These are phyloP conservation scores for Austropuccinia psidii DNA, from an alignment of 1,284 basidiomycete genomes.

Conservation along the genomic window DNA sequence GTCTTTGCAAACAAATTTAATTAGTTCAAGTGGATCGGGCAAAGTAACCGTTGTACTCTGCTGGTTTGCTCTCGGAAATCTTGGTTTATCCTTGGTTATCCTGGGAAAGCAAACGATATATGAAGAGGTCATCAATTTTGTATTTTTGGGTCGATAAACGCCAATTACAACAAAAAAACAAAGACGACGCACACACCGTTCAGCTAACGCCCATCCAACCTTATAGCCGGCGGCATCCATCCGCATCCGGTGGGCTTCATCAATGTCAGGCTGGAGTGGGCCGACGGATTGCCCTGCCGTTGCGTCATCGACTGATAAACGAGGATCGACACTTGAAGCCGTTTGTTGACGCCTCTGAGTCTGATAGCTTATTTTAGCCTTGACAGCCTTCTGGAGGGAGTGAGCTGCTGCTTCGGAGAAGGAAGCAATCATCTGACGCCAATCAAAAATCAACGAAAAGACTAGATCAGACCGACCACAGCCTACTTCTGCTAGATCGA, in stretches of 20 bases:
- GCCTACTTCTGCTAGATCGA: background rate
- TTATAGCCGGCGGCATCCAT: conserved; percentile 35
- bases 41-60: no score
- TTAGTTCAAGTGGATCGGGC: conserved; percentile 34
- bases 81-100: conserved; percentile 27
- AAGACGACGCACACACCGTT: conserved; percentile 11
- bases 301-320: no score
- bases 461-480: background rate
- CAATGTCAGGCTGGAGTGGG: background rate
- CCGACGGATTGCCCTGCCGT: no score
- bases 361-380: conserved; percentile 3
- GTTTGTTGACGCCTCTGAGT: background rate
- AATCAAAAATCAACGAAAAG: background rate
- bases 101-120: no score
- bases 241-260: conserved; percentile 12
- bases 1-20: conserved; percentile 37
- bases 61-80: background rate
- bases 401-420: conserved; percentile 22
- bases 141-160: no score
- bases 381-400: background rate
- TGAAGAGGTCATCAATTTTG: no score
- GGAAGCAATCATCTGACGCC: conserved; percentile 12
- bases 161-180: background rate
- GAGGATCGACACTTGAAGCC: no score
- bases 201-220: conserved; percentile 32